Conservation (phyloP, 1,139 yeast species). For the Saccharomyces hybrid region DNA sequence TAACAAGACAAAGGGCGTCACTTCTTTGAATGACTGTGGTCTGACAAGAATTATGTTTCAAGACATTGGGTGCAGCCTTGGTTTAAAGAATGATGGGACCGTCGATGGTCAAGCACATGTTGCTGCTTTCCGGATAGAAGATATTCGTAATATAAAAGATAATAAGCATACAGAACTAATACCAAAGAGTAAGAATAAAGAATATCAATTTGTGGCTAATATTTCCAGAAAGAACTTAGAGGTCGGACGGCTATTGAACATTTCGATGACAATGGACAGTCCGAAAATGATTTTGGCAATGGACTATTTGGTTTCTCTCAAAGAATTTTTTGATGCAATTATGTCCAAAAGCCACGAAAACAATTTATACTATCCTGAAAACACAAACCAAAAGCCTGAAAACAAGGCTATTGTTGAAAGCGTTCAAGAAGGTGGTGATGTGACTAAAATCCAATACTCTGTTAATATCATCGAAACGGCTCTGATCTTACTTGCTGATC, state of each 20-base stretch:
- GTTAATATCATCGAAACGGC: slow-evolving; percentile 58
- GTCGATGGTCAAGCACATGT: slow-evolving; percentile 58
- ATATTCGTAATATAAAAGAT: slow-evolving; percentile 51
- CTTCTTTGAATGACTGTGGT: slow-evolving; percentile 36
- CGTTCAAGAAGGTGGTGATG: neutral
- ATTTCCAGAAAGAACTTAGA: slow-evolving; percentile 39
- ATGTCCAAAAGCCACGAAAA: neutral
- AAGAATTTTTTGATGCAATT: slow-evolving; percentile 37
- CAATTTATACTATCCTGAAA: neutral
- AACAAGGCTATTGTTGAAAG: neutral
- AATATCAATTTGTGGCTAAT: slow-evolving; percentile 64
- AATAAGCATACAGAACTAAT: slow-evolving; percentile 75
- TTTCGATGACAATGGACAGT: slow-evolving; percentile 63
- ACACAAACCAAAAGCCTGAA: neutral
- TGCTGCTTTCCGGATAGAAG: slow-evolving; percentile 70
- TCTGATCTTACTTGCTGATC: slow-evolving; percentile 72
- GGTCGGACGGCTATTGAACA: slow-evolving; percentile 40
- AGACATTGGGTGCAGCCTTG: slow-evolving; percentile 46
- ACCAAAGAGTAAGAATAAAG: slow-evolving; percentile 56
- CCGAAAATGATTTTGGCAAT: slow-evolving; percentile 77
- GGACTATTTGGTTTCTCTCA: slow-evolving; percentile 75
- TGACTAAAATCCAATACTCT: neutral
- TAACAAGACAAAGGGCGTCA: slow-evolving; percentile 43
- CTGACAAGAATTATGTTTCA: slow-evolving; percentile 61
- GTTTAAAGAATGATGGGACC: slow-evolving; percentile 47